Conservation (phyloP, 2,329 filamentous ascomycete species). For the Aureobasidium sp. region DNA sequence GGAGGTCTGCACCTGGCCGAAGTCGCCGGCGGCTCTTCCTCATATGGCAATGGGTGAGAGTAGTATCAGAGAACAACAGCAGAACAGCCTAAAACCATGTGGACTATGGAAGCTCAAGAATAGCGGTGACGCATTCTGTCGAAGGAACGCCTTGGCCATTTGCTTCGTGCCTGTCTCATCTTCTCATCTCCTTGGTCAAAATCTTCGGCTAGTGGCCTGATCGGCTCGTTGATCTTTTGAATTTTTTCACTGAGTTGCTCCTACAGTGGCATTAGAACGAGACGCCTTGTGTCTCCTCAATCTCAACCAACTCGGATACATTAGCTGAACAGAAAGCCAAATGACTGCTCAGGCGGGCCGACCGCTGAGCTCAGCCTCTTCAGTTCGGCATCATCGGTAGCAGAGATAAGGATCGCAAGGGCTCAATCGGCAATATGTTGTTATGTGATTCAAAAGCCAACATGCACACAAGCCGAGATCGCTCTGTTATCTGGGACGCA, state of each 20-base stretch:
- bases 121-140: background rate
- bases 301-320: background rate
- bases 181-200: background rate
- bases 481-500: background rate
- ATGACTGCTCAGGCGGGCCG: background rate
- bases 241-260: background rate
- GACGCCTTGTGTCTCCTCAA: background rate
- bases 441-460: slow-evolving; percentile 4
- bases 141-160: background rate
- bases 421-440: background rate
- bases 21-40: background rate
- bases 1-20: background rate
- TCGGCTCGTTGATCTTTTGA: background rate
- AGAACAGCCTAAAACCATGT: background rate
- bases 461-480: background rate
- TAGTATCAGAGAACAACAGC: background rate
- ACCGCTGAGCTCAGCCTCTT: background rate
- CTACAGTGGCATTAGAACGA: background rate
- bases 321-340: background rate
- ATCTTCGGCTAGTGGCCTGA: background rate
- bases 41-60: background rate
- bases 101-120: background rate
- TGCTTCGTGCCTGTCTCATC: background rate
- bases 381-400: background rate
- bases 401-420: background rate